Evolutionary conservation across 345 rosid species (phyloP), one percentile per base, ranked within the genome.

Genomic region (Arabidopsis suecica): DNA sequence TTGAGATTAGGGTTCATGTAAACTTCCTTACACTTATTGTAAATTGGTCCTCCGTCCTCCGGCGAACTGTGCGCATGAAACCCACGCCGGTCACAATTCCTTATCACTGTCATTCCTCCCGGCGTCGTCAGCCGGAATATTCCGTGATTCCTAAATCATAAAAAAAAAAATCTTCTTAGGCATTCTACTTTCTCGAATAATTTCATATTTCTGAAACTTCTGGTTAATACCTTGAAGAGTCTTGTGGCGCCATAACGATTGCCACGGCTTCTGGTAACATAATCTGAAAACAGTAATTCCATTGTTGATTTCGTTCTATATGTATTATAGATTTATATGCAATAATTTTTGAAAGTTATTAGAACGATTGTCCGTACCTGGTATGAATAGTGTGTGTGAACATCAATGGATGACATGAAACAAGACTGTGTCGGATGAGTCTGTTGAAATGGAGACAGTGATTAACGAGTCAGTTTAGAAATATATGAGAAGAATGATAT

Each of bases 371-470:
- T 53, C 77, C 61, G 34, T 62, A 90, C 97, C 97, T 95, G 97
- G 78, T 95, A 95, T 7, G 99, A 90, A 79, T 92, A 95, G 81
- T 95, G 99, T 44, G 99, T 95, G 82, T 95, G 99, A 68, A 95
- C 81, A 86, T 95, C 99, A 70, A 95, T 85, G 11, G 99, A 92
- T 50, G 99, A 95, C 99, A 95, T 92, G 87, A 95, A 95, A 83
- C 99, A 95, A 61, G 99, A 92, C 69, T 95, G 99, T 3, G 99
- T 86, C 33, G 99, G 99, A 87, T 95, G 99, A 0, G 99, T 95
- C 99, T 95, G 96, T 20, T 76, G 75, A 71, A 61, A 32, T 3
- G 34, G 30, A 59, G 73, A 71, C 11, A 57, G 47, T 64, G 68
- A 68, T 75, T 62, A 62, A 34, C 23, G 13, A 66, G 54, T 56